Evolutionary conservation across 495 filamentous ascomycete species (phyloP).

Genomic region (Friedmanniomyces simplex): DNA sequence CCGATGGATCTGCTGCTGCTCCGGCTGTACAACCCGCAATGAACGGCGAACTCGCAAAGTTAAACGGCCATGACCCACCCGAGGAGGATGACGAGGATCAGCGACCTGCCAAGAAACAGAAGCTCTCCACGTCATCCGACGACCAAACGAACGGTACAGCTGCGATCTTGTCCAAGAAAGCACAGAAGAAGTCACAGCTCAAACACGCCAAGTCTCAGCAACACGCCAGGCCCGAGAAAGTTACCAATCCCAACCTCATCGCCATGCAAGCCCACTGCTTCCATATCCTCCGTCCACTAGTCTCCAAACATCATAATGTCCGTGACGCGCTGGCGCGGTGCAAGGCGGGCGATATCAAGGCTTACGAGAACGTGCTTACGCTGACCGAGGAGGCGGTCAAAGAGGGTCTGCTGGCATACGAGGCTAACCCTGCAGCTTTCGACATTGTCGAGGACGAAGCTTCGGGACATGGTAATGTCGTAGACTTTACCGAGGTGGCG

Average conservation of each 20-base stretch:
- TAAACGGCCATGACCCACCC: not conserved
- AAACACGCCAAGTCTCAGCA: conserved; percentile 35
- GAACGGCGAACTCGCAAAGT: not conserved
- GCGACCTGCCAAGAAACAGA: conserved; percentile 13
- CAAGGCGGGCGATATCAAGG: conserved; percentile 52
- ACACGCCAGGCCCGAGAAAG: conserved; percentile 36
- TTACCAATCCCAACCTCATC: conserved; percentile 59
- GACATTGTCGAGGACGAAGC: conserved; percentile 29
- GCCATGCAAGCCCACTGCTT: conserved; percentile 89
- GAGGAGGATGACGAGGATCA: conserved; percentile 22
- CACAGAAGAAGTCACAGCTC: conserved; percentile 25
- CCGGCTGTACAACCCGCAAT: not conserved
- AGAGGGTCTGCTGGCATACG: conserved; percentile 64
- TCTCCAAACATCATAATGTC: conserved; percentile 65
- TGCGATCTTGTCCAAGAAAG: not conserved
- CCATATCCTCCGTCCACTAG: conserved; percentile 73
- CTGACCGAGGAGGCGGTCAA: conserved; percentile 61
- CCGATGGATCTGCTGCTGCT: conserved; percentile 28
- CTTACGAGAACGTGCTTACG: conserved; percentile 59
- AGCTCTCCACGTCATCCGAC: not conserved
- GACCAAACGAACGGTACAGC: not conserved
- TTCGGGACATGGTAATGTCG: no score
- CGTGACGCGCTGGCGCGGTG: conserved; percentile 66
- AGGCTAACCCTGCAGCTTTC: conserved; percentile 30
- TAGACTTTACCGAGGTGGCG: no score